Evolutionary conservation across 2,329 filamentous ascomycete species (phyloP), one percentile per base, ranked within the genome.

Genomic region (Rugonectria rugulosa): DNA sequence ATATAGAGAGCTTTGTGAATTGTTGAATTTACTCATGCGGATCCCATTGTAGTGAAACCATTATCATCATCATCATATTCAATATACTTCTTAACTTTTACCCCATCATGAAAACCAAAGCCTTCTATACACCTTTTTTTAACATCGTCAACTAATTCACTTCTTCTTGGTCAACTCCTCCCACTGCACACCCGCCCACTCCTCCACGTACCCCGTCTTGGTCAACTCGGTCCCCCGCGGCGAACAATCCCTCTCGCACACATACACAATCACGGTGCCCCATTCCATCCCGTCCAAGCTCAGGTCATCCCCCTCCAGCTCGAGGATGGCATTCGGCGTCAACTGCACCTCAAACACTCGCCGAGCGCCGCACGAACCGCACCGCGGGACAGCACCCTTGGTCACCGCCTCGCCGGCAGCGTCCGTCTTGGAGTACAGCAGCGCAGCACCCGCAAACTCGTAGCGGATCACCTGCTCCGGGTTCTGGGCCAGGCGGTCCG

Each of bases 161-260:
- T 74, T 71, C 21, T 63, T 59, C 68, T 76, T 79, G 26, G 47
- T 71, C 59, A 86, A 68, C 74, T 97, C 93, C 75, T 99, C 95
- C 95, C 94, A 99, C 75, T 99, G 95, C 61, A 98, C 95, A 6
- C 94, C 95, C n/a, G 85, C 87, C 94, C 95, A 99, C 75, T 99
- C 95, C 78, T 98, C 95, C 15, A 92, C 68, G 75, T 96, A 98
- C 2, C 88, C 91, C 1, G 87, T 84, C 68, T 87, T 81, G 0
- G 87, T 89, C 29, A 81, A 78, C 11, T 75, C 73, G 6, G 86
- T 81, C 1, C 83, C 82, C 6, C 73, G 73, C 14, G 86, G 84
- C 66, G 82, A 80, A 71, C 95, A 98, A 72, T 98, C 91, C 69
- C 77, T 84, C 62, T 83, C 85, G 72, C 95, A 99, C 7, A 96